Base-by-base conservation (phyloP, 257 asterid species). In the Solanum megistacrolobum region DNA sequence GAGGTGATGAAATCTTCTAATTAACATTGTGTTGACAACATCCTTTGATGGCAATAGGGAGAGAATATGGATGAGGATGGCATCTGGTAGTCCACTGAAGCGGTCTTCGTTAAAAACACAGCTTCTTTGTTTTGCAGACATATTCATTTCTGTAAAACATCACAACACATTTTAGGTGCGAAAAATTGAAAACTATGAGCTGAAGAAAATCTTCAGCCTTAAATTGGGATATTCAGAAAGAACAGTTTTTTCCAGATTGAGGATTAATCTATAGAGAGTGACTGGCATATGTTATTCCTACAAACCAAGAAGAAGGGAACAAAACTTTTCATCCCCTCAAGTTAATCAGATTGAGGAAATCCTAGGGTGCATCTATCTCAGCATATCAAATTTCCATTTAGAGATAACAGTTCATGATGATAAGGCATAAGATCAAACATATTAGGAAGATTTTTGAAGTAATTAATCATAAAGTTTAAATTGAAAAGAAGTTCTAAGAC, bases 61-160 rank as follows among this genome's bases (percentile, higher is more conserved):
- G 27, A 89, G 91, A 46, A 92, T 88, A 12, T 82, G 88, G 43
- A 85, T 32, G 35, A 92, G 90, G 41, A 92, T 88, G 4, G 46
- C 73, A 84, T 89, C 93, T 6, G 91, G 92, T 58, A 92, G 85
- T 48, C 34, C 89, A 74, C 88, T 90, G 5, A 89, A 16, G 9
- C 25, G 71, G 87, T 90, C 92, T 55, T 84, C 76, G 16, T 75
- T 46, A 48, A 48, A 48, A 36, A 48, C 16, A 82, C 41, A 29
- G 39, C 69, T 82, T 6, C 41, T 82, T 81, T 20, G 12, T 2
- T 35, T 82, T 46, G 85, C 2, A 27, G 69, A 82, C 68, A 48
- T n/a, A 25, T 48, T 82, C 68, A 48, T 6, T 82, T 48, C 69
- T 82, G 85, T 43, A 82, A 16, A 52, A 48, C 85, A 48, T 16